A percentile compares a stretch with the other conserved stretches of the same genome.
These are phyloP conservation scores for Tagetes patula DNA, from an alignment of 129 eudicot genomes.

Conservation along the genomic window DNA sequence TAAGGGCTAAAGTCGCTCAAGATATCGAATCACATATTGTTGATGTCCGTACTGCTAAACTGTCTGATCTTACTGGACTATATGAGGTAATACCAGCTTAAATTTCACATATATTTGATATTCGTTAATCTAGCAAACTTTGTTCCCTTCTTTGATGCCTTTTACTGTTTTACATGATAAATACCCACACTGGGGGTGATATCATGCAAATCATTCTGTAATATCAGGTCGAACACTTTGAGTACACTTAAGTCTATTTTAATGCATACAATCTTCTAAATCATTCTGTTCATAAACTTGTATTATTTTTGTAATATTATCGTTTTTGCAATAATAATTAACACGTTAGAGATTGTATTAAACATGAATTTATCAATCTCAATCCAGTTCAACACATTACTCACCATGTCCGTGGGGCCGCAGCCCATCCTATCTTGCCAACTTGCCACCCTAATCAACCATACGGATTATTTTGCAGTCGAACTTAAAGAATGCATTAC, in stretches of 20 bases:
- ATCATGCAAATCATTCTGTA: too few species aligned
- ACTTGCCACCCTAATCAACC: constrained; percentile 12
- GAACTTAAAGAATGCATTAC: constrained; percentile 54
- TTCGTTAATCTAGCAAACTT: background rate
- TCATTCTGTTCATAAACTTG: background rate
- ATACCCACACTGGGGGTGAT: background rate
- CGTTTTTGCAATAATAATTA: background rate
- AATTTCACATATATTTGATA: background rate
- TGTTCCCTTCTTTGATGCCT: constrained; percentile 3
- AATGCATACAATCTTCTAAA: background rate
- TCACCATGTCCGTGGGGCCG: background rate
- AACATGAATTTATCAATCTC: background rate
- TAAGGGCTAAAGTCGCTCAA: constrained; percentile 69
- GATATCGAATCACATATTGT: constrained; percentile 76
- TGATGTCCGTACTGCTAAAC: constrained; percentile 60
- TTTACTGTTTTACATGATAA: background rate
- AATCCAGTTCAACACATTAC: background rate
- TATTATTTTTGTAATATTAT: background rate
- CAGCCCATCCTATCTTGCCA: background rate
- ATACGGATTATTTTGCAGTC: constrained; percentile 39
- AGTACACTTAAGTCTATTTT: background rate
- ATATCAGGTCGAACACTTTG: background rate
- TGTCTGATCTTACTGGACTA: constrained; percentile 61
- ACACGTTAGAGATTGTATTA: background rate
- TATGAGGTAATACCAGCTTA: constrained; percentile 58